A percentile compares a stretch with the other conserved stretches of the same genome.
Evolutionary conservation across 1,284 basidiomycete species (phyloP).

Genomic region (Puccinia triticina): DNA sequence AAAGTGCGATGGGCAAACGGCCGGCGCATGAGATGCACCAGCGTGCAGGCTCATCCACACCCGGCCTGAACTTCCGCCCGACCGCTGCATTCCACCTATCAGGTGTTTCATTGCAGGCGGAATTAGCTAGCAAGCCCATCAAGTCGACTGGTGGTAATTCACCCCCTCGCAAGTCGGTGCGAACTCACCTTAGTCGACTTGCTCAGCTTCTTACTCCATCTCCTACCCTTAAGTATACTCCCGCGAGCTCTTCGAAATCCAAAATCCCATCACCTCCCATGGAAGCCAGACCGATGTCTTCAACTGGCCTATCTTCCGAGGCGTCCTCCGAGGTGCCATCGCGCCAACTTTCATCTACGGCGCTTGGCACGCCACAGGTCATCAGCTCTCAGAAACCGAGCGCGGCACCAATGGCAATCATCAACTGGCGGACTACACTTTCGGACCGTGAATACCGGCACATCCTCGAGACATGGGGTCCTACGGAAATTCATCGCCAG

Average conservation of each 20-base stretch:
- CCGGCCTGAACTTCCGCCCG: background rate
- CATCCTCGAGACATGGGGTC: conserved; percentile 57
- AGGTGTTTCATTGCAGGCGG: background rate
- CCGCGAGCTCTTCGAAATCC: background rate
- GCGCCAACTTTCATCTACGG: background rate
- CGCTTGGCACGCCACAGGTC: background rate
- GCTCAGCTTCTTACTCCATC: conserved; percentile 14
- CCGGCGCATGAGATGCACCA: background rate
- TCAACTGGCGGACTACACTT: conserved; percentile 16
- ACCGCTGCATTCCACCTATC: background rate
- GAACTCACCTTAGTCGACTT: conserved; percentile 12
- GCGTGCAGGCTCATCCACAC: background rate
- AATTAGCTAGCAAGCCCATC: background rate
- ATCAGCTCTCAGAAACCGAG: background rate
- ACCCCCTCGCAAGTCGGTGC: conserved; percentile 12
- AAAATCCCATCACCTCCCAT: conserved; percentile 4
- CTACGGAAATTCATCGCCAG: conserved; percentile 68
- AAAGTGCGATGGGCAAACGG: background rate
- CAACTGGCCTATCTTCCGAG: background rate
- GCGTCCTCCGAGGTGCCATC: background rate
- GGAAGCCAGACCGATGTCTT: background rate
- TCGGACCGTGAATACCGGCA: conserved; percentile 20
- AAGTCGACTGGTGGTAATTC: background rate
- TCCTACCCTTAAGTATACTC: background rate
- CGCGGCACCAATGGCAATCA: conserved; percentile 1